Evolutionary conservation across 306 rosid species (phyloP), one percentile per base, ranked within the genome.

Genomic region (Canavalia gladiata): DNA sequence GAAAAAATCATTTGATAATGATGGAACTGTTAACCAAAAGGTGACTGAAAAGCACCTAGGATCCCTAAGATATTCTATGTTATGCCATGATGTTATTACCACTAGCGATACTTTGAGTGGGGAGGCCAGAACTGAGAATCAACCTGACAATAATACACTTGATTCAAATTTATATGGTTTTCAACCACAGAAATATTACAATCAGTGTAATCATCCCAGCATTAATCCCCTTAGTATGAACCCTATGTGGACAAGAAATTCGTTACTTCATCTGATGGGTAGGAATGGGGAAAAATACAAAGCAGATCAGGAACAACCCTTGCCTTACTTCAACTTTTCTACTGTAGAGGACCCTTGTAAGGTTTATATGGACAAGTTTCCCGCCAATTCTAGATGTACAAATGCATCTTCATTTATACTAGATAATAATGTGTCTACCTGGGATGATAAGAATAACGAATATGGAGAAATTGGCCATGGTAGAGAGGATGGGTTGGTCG

Each of bases 261-360:
- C 78, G 43, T 87, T 88, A 58, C 84, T 82, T 74, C 86, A 81
- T 74, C 62, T 13, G 83, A 84, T 46, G 85, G 82, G 81, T 59
- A 78, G 41, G 86, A 82, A 82, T 9, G 87, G 84, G 80, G 90
- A 82, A 82, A 85, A 86, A 54, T 70, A 42, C 49, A 58, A 70
- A 56, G 66, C 77, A 54, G 88, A 76, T 56, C 59, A 25, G 52
- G 85, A 83, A 55, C 81, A 47, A 58, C 46, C 81, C 58, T 82
- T 93, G 34, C 88, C 97, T 68, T 91, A 65, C 86, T 88, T 91
- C 84, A 88, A 95, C 68, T 91, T 95, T 87, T 90, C 93, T 79
- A 57, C 75, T 9, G 92, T 93, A 41, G 90, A 90, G 77, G 91
- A 93, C 82, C 96, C 97, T n/a, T 93, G 86, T 82, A 87, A 87